phyloP scores from a whole-genome alignment of 2,329 filamentous ascomycete species.

The Alternaria arborescens region DNA sequence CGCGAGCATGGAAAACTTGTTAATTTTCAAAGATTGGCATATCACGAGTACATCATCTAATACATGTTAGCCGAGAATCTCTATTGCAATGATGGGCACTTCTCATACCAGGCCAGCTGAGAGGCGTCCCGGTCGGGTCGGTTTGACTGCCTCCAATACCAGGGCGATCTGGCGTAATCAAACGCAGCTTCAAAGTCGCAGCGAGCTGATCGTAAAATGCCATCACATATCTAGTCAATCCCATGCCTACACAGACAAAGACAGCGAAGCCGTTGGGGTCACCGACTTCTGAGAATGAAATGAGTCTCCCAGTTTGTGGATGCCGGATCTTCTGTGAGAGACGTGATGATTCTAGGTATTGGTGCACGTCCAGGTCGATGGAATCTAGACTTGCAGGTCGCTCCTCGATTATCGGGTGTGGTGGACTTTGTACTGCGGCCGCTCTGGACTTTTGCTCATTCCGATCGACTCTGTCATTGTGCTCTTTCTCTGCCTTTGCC shows the following conservation, averaged over 20 bases:
- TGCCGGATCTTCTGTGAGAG: slow-evolving; percentile 88
- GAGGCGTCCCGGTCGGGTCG: slow-evolving; percentile 83
- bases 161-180: slow-evolving; percentile 93
- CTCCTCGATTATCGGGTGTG: slow-evolving; percentile 68
- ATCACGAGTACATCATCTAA: slow-evolving; percentile 87
- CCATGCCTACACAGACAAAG: slow-evolving; percentile 98
- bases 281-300: slow-evolving; percentile 96
- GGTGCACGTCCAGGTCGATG: slow-evolving; percentile 85
- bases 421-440: slow-evolving; percentile 42
- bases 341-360: slow-evolving; percentile 82
- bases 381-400: slow-evolving; percentile 83
- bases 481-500: slow-evolving; percentile 47
- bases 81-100: slow-evolving; percentile 29
- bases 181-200: slow-evolving; percentile 81
- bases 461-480: slow-evolving; percentile 44
- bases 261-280: slow-evolving; percentile 91
- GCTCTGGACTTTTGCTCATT: slow-evolving; percentile 28
- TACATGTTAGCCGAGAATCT: slow-evolving; percentile 49
- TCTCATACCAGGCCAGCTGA: slow-evolving; percentile 87
- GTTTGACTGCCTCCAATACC: slow-evolving; percentile 92
- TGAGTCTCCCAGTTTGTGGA: slow-evolving; percentile 83
- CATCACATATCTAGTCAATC: slow-evolving; percentile 91
- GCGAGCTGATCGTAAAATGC: slow-evolving; percentile 98
- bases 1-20: slow-evolving; percentile 93
- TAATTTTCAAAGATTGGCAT: slow-evolving; percentile 89